Evolutionary conservation across 495 filamentous ascomycete genomes (phyloP).

Genomic region (Pseudoneurospora amorphoporcata): DNA sequence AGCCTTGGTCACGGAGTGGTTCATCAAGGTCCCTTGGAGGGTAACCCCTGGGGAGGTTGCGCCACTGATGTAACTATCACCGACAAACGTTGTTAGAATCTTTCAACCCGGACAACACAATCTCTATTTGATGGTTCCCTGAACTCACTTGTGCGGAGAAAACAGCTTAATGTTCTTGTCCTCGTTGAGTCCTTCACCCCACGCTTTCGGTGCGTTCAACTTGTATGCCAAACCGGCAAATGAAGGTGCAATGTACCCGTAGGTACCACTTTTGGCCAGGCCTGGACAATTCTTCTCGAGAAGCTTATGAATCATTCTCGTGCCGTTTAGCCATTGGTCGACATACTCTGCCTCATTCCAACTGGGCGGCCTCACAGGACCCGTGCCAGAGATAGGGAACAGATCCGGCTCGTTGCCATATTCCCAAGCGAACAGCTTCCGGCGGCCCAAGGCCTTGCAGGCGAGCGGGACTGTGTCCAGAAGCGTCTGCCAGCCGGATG

Average conservation of each 20-base stretch:
- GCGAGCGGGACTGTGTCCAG: constrained; percentile 46
- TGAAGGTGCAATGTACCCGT: constrained; percentile 49
- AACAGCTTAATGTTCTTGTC: constrained; percentile 44
- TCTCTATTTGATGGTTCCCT: neutral
- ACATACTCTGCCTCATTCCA: constrained; percentile 53
- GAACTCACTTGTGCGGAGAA: constrained; percentile 52
- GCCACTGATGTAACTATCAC: constrained; percentile 51
- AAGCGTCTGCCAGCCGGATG: constrained; percentile 39
- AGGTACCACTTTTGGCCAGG: constrained; percentile 27
- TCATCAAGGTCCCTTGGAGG: constrained; percentile 54
- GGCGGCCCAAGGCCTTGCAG: constrained; percentile 46
- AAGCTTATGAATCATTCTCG: constrained; percentile 35
- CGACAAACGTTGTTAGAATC: constrained; percentile 6
- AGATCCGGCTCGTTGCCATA: constrained; percentile 63
- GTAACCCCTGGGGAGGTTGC: constrained; percentile 53
- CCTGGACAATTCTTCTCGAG: constrained; percentile 44
- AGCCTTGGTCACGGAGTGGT: constrained; percentile 46
- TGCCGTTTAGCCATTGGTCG: constrained; percentile 50
- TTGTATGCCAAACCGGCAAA: constrained; percentile 47
- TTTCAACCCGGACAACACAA: neutral
- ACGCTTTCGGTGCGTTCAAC: constrained; percentile 41
- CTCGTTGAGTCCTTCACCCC: constrained; percentile 40
- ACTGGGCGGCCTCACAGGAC: constrained; percentile 37
- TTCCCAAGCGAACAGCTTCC: constrained; percentile 46
- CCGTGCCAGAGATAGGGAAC: constrained; percentile 44